Evolutionary conservation across 2,329 filamentous ascomycete species (phyloP), one percentile per base, ranked within the genome.

Genomic region (Colletotrichum acutatum): DNA sequence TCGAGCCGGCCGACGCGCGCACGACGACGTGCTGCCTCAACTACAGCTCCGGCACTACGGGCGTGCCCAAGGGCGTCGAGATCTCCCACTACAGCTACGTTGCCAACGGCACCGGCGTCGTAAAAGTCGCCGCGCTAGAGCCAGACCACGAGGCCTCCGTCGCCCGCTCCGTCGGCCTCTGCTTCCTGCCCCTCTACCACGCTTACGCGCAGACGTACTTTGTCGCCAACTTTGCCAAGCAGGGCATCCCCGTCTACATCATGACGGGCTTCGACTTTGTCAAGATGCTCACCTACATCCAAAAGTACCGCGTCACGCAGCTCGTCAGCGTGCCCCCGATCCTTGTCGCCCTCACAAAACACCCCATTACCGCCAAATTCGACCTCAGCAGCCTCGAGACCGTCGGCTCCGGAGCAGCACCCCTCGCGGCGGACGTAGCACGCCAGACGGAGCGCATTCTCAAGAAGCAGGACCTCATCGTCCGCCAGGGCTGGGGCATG

Each of bases 401-500:
- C 3, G 82, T 95, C 16, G 87, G 84, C 2, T 90, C 86, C 64
- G 94, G 94, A 42, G 94, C 93, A 1, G 94, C 94, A 7, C 94
- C 94, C 1, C 82, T 94, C 8, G 83, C 85, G 14, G 79, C 78
- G n/a, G 89, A 93, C 74, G 83, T 90, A 4, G 85, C 84, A 68
- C 84, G 86, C 12, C 90, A 92, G 75, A 87, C 90, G 11, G 87
- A 92, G 79, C 86, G 83, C 71, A 78, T 91, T 75, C 30, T 74
- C 14, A 71, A 74, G 22, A 71, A 62, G 54, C 77, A 78, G 4
- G 76, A 79, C 1, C 68, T 87, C 8, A 66, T 75, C 2, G 75
- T 88, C 14, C 83, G 84, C 78, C 94, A 96, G 81, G 94, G 94
- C 4, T 97, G 94, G 93, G 95, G 95, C 5, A 96, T 97, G 94